Evolutionary conservation across 768 basidiomycete species (phyloP).

Genomic region (Grammothele lineata): DNA sequence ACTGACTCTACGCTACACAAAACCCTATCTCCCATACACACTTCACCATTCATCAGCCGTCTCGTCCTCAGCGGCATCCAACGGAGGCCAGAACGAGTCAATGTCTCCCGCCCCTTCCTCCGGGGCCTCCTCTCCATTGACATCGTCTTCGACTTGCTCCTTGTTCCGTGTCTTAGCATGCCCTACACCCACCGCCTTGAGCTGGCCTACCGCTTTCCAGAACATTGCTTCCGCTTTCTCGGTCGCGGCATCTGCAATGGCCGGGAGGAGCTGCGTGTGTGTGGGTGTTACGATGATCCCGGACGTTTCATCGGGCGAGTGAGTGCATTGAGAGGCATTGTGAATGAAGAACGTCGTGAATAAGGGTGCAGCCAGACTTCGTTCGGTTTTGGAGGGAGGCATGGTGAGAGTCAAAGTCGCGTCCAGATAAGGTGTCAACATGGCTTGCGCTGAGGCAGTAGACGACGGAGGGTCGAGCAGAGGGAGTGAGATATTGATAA

Average conservation of each 20-base stretch:
- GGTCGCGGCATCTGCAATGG: conserved; percentile 54
- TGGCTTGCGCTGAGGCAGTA: conserved; percentile 31
- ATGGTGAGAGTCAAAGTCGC: conserved; percentile 33
- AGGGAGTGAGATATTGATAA: conserved; percentile 56
- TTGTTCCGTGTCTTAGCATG: conserved; percentile 18
- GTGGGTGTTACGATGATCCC: conserved; percentile 29
- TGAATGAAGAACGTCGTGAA: conserved; percentile 59
- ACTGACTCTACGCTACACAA: too few species aligned
- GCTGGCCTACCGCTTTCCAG: conserved; percentile 36
- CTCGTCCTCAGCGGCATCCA: conserved; percentile 18
- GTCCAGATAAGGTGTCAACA: conserved; percentile 56
- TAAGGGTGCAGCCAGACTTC: conserved; percentile 31
- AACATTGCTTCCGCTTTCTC: conserved; percentile 54
- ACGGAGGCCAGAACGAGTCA: conserved; percentile 20
- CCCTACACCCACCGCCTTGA: conserved; percentile 25
- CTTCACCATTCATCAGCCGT: conserved; percentile 14
- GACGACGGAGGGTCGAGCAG: conserved; percentile 21
- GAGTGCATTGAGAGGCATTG: conserved; percentile 18
- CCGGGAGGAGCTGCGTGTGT: conserved; percentile 37
- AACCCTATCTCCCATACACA: too few species aligned
- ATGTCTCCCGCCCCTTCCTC: conserved; percentile 24
- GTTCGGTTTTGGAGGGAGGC: conserved; percentile 1
- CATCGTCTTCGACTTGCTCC: conserved; percentile 27
- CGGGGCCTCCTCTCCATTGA: conserved; percentile 36
- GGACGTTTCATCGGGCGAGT: conserved; percentile 7